Percentiles rank a stretch among this genome's conserved stretches.
These are phyloP conservation scores for Knufia fluminis DNA, from an alignment of 2,329 filamentous ascomycete species.

Conservation along the genomic window DNA sequence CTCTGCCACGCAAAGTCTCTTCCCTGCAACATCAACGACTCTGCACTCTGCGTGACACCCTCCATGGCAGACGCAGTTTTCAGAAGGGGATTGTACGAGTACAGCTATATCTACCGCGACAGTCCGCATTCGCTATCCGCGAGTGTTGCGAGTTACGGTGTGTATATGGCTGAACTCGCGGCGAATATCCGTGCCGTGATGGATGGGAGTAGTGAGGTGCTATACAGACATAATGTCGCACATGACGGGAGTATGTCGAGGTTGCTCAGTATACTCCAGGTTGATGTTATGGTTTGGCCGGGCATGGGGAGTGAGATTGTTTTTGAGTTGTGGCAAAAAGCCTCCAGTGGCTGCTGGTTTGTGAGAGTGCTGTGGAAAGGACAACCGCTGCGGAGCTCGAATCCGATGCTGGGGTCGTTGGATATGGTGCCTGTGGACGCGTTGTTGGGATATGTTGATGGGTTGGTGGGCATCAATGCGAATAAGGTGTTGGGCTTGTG, in stretches of 20 bases:
- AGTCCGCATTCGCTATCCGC: conserved; percentile 52
- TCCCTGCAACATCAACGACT: conserved; percentile 50
- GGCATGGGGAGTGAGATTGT: conserved; percentile 73
- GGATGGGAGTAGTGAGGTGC: conserved; percentile 32
- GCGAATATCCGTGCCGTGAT: conserved; percentile 52
- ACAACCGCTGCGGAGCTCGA: conserved; percentile 55
- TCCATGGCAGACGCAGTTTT: conserved; percentile 60
- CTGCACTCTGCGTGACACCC: conserved; percentile 54
- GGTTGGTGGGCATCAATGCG: conserved; percentile 50
- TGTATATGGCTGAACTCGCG: conserved; percentile 65
- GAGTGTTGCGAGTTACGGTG: conserved; percentile 54
- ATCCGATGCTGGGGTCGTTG: conserved; percentile 56
- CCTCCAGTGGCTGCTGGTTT: conserved; percentile 33
- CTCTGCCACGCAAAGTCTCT: conserved; percentile 67
- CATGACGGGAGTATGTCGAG: conserved; percentile 67
- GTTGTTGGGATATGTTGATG: conserved; percentile 62
- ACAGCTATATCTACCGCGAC: conserved; percentile 67
- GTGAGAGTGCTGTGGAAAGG: conserved; percentile 65
- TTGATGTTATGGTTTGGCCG: conserved; percentile 72
- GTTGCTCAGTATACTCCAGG: conserved; percentile 60
- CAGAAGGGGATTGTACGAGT: conserved; percentile 70
- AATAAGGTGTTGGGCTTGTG: conserved; percentile 35
- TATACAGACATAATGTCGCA: conserved; percentile 68
- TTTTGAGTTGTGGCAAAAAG: conserved; percentile 55
- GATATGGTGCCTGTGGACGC: conserved; percentile 61